Conservation (phyloP, 1,284 basidiomycete genomes). For the Wolfiporia cocos region DNA sequence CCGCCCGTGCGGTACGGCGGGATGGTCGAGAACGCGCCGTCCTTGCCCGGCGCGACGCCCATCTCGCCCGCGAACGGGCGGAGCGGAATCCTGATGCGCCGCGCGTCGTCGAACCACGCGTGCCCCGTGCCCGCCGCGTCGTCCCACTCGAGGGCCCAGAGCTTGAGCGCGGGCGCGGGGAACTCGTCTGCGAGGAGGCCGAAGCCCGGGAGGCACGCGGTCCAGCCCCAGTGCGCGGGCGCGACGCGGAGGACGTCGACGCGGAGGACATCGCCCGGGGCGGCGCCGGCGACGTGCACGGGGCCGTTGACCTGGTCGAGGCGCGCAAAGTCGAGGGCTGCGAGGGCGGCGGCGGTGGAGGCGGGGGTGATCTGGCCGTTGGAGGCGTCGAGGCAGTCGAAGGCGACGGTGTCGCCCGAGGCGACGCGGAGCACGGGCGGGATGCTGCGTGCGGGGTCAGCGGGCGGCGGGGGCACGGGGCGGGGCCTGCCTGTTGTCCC, state of each 20-base stretch:
- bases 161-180: slow-evolving; percentile 41
- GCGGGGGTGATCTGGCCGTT: slow-evolving; percentile 50
- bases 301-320: slow-evolving; percentile 58
- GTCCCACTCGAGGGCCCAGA: slow-evolving; percentile 38
- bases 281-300: slow-evolving; percentile 42
- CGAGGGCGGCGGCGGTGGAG: slow-evolving; percentile 32
- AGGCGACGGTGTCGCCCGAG: slow-evolving; percentile 48
- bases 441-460: slow-evolving; percentile 31
- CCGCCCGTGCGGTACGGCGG: slow-evolving; percentile 58
- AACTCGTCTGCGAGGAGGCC: slow-evolving; percentile 53
- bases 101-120: slow-evolving; percentile 43
- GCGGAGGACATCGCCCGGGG: slow-evolving; percentile 51
- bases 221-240: slow-evolving; percentile 58
- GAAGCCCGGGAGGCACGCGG: slow-evolving; percentile 51
- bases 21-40: slow-evolving; percentile 52
- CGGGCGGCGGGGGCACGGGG: background rate
- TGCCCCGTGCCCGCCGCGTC: slow-evolving; percentile 23
- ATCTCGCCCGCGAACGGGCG: slow-evolving; percentile 58
- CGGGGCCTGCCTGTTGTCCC: slow-evolving; percentile 48
- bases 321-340: slow-evolving; percentile 36
- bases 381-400: slow-evolving; percentile 57
- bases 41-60: slow-evolving; percentile 51
- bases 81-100: slow-evolving; percentile 40
- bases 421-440: slow-evolving; percentile 40
- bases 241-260: slow-evolving; percentile 47